Evolutionary conservation across 225 moss, liverwort and hornwort genomes (phyloP), one percentile per base, ranked within the genome.

Genomic region (Pleurozium schreberi): DNA sequence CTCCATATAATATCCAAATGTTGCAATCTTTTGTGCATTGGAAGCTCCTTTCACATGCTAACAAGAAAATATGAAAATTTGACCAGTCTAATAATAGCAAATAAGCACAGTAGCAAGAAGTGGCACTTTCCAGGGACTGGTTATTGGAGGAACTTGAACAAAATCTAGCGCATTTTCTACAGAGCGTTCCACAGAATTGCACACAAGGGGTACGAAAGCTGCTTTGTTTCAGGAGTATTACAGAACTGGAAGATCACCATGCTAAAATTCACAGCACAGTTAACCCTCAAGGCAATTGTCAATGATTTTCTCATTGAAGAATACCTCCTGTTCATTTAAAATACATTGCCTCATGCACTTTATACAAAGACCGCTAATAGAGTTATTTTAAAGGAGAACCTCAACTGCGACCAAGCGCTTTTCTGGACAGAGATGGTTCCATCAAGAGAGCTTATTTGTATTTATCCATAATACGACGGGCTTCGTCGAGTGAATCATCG

Each of bases 381-480:
- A 27, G 40, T 84, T 75, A 81, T 47, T 85, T 70, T 78, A 60
- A 87, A 87, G 40, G 16, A 84, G 86, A 88, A 76, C 45, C 84
- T 81, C 75, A 85, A 86, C 61, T 75, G 47, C 79, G 89, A 71
- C 86, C 71, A 43, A 84, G 86, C 21, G 62, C 67, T 57, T 83
- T n/a, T 71, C 65, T 85, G 58, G 61, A 60, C 86, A 75, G 67
- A 53, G 69, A 63, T 73, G 23, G 52, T 68, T 69, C 42, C 84
- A 79, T 34, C 81, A 69, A 30, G 52, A 82, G 60, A 50, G 77
- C 55, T 82, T 94, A 91, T 91, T 95, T 95, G 93, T 97, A 97
- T 91, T 97, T 97, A 52, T 98, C 97, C 97, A 98, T 97, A 45
- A 98, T 98, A 76, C 88, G 95, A 83, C 98, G 96, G 30, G 98